Evolutionary conservation across 306 rosid genomes (phyloP), one percentile per base, ranked within the genome.

Genomic region (Pyrus bretschneideri): DNA sequence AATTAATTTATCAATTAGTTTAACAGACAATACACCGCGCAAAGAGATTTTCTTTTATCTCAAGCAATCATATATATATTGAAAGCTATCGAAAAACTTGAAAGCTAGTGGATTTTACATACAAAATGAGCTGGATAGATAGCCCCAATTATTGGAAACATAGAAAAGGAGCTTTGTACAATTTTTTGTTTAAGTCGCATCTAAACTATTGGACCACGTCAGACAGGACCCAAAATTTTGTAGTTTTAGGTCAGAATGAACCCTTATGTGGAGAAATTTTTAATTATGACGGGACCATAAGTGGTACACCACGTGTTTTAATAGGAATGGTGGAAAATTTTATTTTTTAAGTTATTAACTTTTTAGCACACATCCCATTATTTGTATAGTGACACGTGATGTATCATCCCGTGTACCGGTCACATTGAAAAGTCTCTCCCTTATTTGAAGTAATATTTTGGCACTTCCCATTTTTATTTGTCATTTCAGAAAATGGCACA

Each of bases 171-270:
- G 45, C 9, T 40, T 40, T 40, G 11, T 40, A 11, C 22, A 52
- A 1, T 18, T 52, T 52, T 52, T 18, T 18, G n/a, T 8, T 8
- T 52, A 52, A 15, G 58, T 21, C 22, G n/a, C 29, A 31, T 55
- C 19, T 31, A 31, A 9, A 27, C 52, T 73, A 40, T 3, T 13
- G 54, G 68, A 79, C 60, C 79, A 78, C 74, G 25, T 80, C 74
- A 76, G 75, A 76, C 63, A 72, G 69, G 69, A 71, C 76, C 76
- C 57, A 52, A 64, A 11, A 1, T 60, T 54, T 29, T 38, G 42
- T 38, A 38, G 42, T 38, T 38, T 38, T 38, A 38, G 42, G 42
- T 38, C 42, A 38, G 42, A 38, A 38, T 38, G 42, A 9, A 38
- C 42, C 40, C 40, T 35, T 35, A 35, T 1, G 7, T 15, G 73